Evolutionary conservation across 2,329 filamentous ascomycete species (phyloP), one percentile per base, ranked within the genome.

Genomic region (Leptoxyphium fumago): DNA sequence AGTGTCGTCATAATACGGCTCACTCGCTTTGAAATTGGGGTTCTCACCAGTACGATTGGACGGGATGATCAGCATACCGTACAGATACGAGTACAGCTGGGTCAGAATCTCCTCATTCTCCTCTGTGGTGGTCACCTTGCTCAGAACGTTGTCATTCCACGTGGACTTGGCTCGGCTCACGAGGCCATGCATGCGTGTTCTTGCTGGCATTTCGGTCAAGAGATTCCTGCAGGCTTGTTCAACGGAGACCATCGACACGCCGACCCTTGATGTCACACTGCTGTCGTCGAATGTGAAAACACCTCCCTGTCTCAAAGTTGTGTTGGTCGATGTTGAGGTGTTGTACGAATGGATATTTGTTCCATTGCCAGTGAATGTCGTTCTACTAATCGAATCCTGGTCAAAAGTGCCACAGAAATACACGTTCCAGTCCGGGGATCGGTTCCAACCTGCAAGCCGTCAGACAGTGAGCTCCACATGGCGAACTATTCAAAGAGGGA

Each of bases 1-100:
- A n/a, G 79, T 73, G 46, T 84, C 80, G 45, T 80, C 75, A 51
- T 81, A 84, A 55, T 82, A 82, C 1, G 80, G 80, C 57, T 84
- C 80, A 0, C 54, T 51, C 1, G 75, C 78, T 1, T 62, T 56
- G 80, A 80, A 84, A 1, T 67, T 58, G 0, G 79, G 78, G 47
- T 83, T 84, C 55, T 84, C 80, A 1, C 78, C 78, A 0, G 79
- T 84, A 50, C 77, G 75, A 55, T 84, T 82, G 0, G 77, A 78
- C 0, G 80, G 79, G 10, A 82, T 70, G 11, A 83, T 60, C 45
- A 76, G 73, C 74, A 81, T 80, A 49, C 80, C 78, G 53, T 83
- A 84, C 14, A 84, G 58, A 0, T 77, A 78, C 0, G 75, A 74
- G 61, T 85, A 85, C 29, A 60, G 53, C 40, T 56, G 57, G 28